Percentiles rank a stretch among this genome's conserved stretches.
phyloP scores from a whole-genome alignment of 2,329 filamentous ascomycete species.

The Monosporascus sp. region DNA sequence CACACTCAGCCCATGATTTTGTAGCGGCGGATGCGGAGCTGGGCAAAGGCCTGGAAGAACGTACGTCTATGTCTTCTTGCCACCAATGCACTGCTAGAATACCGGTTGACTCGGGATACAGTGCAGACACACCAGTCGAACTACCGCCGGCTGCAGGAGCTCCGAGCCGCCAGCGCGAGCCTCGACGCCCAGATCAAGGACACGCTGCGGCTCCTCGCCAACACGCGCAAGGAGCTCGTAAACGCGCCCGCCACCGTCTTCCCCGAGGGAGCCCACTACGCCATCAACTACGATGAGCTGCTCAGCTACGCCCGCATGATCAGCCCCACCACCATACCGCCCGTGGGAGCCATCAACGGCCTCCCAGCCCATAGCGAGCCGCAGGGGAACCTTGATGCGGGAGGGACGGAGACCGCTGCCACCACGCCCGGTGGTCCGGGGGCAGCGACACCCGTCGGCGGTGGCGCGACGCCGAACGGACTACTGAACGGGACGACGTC shows the following conservation, averaged over 20 bases:
- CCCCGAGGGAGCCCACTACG: conserved; percentile 43
- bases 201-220: conserved; percentile 63
- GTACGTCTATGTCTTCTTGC: conserved; percentile 34
- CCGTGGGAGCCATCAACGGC: conserved; percentile 44
- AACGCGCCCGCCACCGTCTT: conserved; percentile 54
- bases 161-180: conserved; percentile 59
- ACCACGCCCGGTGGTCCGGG: background rate
- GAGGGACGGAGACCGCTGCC: conserved; percentile 18
- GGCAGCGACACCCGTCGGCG: background rate
- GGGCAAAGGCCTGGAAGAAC: conserved; percentile 56
- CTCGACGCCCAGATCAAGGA: conserved; percentile 70
- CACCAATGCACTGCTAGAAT: conserved; percentile 1
- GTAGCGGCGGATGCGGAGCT: conserved; percentile 65
- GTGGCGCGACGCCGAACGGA: conserved; percentile 20
- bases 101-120: conserved; percentile 22
- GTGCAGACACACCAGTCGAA: conserved; percentile 74
- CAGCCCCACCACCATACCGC: conserved; percentile 71
- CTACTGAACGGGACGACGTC: conserved; percentile 1
- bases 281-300: conserved; percentile 66
- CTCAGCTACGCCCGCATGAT: conserved; percentile 75
- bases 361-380: conserved; percentile 25
- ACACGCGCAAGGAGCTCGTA: conserved; percentile 67
- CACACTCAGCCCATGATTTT: conserved; percentile 61
- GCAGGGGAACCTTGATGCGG: conserved; percentile 10
- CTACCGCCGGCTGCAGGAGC: conserved; percentile 58